A percentile compares a stretch with the other conserved stretches of the same genome.
These are phyloP conservation scores for Pseudocohnilembus persalinus DNA, from an alignment of 169 alveolate genomes.

Conservation along the genomic window DNA sequence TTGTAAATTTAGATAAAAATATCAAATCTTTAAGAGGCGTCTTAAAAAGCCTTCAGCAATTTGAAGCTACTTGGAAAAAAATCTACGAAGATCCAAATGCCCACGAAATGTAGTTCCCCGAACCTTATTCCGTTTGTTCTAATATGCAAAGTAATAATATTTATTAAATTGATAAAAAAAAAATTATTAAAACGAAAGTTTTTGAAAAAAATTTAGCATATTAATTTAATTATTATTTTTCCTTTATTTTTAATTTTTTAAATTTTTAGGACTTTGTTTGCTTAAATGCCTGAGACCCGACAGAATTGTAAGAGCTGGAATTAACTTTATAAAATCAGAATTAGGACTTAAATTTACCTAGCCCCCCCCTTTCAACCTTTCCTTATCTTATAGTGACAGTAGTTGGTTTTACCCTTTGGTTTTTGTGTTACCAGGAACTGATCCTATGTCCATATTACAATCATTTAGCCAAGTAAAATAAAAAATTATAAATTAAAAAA, in stretches of 20 bases:
- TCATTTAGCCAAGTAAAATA: too few species aligned
- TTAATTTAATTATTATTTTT: background rate
- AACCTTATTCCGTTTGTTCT: constrained; percentile 14
- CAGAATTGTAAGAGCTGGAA: constrained; percentile 17
- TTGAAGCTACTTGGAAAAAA: constrained; percentile 37
- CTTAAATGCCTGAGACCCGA: constrained; percentile 53
- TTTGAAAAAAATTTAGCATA: too few species aligned
- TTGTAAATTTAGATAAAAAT: constrained; percentile 33
- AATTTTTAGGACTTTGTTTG: constrained; percentile 22
- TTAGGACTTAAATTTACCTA: constrained; percentile 73
- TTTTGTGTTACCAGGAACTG: constrained; percentile 84
- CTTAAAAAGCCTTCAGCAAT: constrained; percentile 5
- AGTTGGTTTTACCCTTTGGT: constrained; percentile 68
- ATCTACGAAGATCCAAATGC: constrained; percentile 47
- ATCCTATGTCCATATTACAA: constrained; percentile 69
- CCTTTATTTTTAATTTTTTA: background rate
- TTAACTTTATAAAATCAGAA: constrained; percentile 44
- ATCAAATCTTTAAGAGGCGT: constrained; percentile 2
- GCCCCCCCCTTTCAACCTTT: constrained; percentile 83
- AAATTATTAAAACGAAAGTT: background rate
- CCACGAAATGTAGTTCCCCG: constrained; percentile 36
- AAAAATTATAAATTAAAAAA: too few species aligned
- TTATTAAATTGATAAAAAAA: background rate
- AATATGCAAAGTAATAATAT: constrained; percentile 22
- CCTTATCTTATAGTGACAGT: constrained; percentile 62